A percentile compares a stretch with the other conserved stretches of the same genome.
Evolutionary conservation across 805 yeast genomes (phyloP).

Genomic region (Yarrowia alimentaria): DNA sequence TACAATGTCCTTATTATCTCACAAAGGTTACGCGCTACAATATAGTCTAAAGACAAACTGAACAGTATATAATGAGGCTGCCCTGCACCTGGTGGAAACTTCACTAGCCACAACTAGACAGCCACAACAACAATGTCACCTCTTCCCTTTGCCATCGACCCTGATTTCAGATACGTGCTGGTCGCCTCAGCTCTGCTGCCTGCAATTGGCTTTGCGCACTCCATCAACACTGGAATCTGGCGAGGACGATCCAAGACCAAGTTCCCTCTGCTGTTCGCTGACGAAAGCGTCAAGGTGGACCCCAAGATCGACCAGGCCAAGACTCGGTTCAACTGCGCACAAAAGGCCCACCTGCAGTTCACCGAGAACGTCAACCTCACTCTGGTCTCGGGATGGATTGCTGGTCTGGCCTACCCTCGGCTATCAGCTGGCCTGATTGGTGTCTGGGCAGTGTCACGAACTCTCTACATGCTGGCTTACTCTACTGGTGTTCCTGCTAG

Average conservation of each 20-base stretch:
- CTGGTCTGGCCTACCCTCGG: constrained; percentile 22
- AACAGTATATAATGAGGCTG: no score
- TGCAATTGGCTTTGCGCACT: constrained; percentile 20
- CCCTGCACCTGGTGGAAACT: no score
- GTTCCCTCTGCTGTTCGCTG: constrained; percentile 25
- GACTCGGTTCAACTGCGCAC: constrained; percentile 29
- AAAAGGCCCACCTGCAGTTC: constrained; percentile 29
- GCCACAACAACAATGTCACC: no score
- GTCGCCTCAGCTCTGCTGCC: constrained; percentile 20
- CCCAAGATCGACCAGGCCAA: constrained; percentile 17
- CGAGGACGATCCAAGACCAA: constrained; percentile 8
- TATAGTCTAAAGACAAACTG: no score
- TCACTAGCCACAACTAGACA: no score
- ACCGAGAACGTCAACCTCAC: constrained; percentile 25
- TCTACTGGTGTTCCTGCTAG: constrained; percentile 23
- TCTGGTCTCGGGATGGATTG: constrained; percentile 8
- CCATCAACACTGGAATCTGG: constrained; percentile 8
- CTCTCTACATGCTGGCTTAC: constrained; percentile 18
- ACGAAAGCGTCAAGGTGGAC: constrained; percentile 9
- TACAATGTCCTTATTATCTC: no score
- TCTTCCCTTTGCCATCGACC: no score
- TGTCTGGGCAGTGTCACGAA: constrained; percentile 19
- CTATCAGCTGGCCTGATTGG: constrained; percentile 3
- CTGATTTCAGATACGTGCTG: constrained; percentile 24
- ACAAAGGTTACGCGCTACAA: no score